phyloP scores from a whole-genome alignment of 495 filamentous ascomycete species.

The Jackrogersella minutella region DNA sequence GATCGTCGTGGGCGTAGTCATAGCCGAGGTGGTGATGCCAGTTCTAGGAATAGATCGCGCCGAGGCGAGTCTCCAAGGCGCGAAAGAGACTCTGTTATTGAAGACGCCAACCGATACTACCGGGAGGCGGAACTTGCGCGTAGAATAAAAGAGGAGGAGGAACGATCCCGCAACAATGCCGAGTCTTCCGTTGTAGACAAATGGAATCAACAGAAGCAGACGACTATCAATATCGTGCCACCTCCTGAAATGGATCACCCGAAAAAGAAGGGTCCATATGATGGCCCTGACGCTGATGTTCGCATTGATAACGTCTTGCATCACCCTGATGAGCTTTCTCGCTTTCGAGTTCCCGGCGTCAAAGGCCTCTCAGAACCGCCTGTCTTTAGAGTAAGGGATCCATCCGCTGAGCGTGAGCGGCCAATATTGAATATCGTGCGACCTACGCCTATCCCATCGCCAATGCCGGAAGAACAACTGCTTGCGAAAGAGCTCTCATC shows the following conservation, averaged over 20 bases:
- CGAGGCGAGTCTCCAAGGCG: slow-evolving; percentile 29
- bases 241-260: slow-evolving; percentile 57
- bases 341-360: slow-evolving; percentile 22
- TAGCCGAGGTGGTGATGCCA: slow-evolving; percentile 29
- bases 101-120: slow-evolving; percentile 60
- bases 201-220: slow-evolving; percentile 51
- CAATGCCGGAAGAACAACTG: slow-evolving; percentile 49
- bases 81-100: slow-evolving; percentile 53
- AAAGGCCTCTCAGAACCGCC: slow-evolving; percentile 30
- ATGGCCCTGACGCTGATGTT: slow-evolving; percentile 64
- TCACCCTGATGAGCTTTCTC: slow-evolving; percentile 42
- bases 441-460: slow-evolving; percentile 59
- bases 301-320: slow-evolving; percentile 58
- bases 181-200: slow-evolving; percentile 59
- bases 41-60: slow-evolving; percentile 31
- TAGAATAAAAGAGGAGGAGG: slow-evolving; percentile 55
- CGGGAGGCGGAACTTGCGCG: slow-evolving; percentile 58
- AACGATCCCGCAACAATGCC: slow-evolving; percentile 54
- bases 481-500: slow-evolving; percentile 15
- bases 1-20: slow-evolving; percentile 37
- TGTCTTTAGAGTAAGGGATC: slow-evolving; percentile 53
- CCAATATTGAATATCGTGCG: slow-evolving; percentile 62
- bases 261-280: slow-evolving; percentile 57
- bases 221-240: slow-evolving; percentile 50
- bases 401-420: slow-evolving; percentile 58